Evolutionary conservation across 768 basidiomycete genomes (phyloP).

Genomic region (Phylloporus scabripes): DNA sequence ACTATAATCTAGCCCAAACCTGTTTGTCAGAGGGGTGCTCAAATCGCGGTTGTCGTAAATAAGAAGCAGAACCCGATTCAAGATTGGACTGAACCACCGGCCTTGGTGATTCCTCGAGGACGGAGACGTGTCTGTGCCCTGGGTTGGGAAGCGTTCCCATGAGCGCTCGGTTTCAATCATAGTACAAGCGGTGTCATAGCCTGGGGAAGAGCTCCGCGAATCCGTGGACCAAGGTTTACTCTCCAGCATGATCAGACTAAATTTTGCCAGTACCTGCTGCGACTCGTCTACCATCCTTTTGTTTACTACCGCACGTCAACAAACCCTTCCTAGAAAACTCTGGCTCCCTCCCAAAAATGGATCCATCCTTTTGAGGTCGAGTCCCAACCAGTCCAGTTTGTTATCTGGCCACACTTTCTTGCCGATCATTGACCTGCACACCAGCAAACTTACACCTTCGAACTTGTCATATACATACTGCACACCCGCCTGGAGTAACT

Average conservation of each 20-base stretch:
- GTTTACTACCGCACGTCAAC: slow-evolving; percentile 25
- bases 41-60: slow-evolving; percentile 40
- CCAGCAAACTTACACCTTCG: slow-evolving; percentile 6
- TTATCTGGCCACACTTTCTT: slow-evolving; percentile 19
- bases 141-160: slow-evolving; percentile 23
- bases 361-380: slow-evolving; percentile 14
- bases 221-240: slow-evolving; percentile 22
- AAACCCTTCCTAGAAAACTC: slow-evolving; percentile 23
- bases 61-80: slow-evolving; percentile 34
- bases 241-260: slow-evolving; percentile 30
- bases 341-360: slow-evolving; percentile 13
- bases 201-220: slow-evolving; percentile 33
- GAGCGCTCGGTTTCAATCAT: slow-evolving; percentile 32
- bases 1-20: slow-evolving; percentile 37
- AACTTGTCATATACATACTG: slow-evolving; percentile 4
- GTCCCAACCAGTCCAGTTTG: slow-evolving; percentile 23
- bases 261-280: slow-evolving; percentile 22
- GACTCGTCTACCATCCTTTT: slow-evolving; percentile 32
- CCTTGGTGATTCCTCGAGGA: slow-evolving; percentile 45
- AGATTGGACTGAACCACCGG: slow-evolving; percentile 36
- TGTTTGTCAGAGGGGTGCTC: slow-evolving; percentile 36
- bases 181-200: slow-evolving; percentile 25
- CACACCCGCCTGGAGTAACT: background rate
- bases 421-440: slow-evolving; percentile 27
- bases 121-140: slow-evolving; percentile 30